Evolutionary conservation across 192 early-diverging fungal species (phyloP).

Genomic region (Pecoramyces ruminantium): DNA sequence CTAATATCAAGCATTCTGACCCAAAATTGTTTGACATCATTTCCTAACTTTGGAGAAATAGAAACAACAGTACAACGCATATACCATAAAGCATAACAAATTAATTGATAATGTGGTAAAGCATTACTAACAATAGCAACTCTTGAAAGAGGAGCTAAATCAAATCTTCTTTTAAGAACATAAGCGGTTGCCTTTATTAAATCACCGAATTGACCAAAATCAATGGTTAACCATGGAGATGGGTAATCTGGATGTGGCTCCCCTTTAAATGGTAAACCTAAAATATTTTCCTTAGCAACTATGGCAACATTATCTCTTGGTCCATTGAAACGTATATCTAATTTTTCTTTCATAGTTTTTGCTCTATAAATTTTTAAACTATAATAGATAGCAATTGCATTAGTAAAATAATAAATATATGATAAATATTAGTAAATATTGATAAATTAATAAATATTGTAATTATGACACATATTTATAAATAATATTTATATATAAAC

Average conservation of each 20-base stretch:
- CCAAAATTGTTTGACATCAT: neutral
- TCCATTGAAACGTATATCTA: no score
- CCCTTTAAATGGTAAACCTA: neutral
- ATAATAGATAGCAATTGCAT: no score
- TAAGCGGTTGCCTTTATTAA: neutral
- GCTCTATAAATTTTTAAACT: no score
- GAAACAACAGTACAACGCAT: neutral
- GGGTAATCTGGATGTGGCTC: neutral
- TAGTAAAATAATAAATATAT: no score
- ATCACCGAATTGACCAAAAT: neutral
- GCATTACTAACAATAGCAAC: neutral
- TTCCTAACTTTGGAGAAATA: neutral
- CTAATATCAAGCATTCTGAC: neutral
- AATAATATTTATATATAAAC: no score
- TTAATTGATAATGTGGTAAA: neutral
- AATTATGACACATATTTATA: no score
- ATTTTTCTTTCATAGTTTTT: no score
- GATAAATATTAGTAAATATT: no score
- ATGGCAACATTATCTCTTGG: neutral
- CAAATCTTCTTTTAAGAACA: neutral
- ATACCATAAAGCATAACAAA: neutral
- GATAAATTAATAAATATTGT: no score
- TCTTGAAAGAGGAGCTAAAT: neutral
- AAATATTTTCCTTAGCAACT: neutral
- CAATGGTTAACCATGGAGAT: neutral